A percentile compares a stretch with the other conserved stretches of the same genome.
Evolutionary conservation across 75 land plant genomes (phyloP).

Genomic region (Gnetum montanum): DNA sequence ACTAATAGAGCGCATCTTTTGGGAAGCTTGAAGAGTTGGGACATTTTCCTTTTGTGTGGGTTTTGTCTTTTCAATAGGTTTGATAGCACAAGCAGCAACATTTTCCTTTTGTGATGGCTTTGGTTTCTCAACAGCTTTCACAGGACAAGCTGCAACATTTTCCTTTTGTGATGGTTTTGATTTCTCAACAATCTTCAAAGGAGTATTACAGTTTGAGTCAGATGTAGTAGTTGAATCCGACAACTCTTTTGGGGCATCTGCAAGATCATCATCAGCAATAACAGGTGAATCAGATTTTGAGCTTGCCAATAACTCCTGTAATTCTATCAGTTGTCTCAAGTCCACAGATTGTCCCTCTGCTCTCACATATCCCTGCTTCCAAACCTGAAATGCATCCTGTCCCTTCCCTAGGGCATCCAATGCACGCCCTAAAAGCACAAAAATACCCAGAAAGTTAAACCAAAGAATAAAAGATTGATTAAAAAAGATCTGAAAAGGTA

Average conservation of each 20-base stretch:
- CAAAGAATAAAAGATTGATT: neutral
- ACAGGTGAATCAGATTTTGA: slow-evolving; percentile 16
- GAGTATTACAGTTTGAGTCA: slow-evolving; percentile 10
- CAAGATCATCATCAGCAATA: neutral
- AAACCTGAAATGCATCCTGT: slow-evolving; percentile 60
- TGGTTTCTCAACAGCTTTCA: slow-evolving; percentile 6
- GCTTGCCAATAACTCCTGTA: slow-evolving; percentile 46
- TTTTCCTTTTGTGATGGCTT: neutral
- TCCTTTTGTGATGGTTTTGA: slow-evolving; percentile 1
- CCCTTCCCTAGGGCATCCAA: slow-evolving; percentile 60
- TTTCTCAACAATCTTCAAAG: slow-evolving; percentile 5
- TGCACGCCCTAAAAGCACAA: slow-evolving; percentile 55
- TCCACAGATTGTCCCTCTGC: slow-evolving; percentile 54
- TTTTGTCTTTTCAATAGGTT: slow-evolving; percentile 6
- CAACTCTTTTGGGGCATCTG: slow-evolving; percentile 12
- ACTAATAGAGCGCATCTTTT: slow-evolving; percentile 45
- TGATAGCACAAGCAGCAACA: slow-evolving; percentile 5
- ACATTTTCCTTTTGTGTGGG: neutral
- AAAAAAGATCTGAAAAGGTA: no score
- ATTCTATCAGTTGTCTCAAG: slow-evolving; percentile 61
- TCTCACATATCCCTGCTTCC: slow-evolving; percentile 60
- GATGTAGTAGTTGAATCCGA: neutral
- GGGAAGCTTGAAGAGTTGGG: slow-evolving; percentile 11
- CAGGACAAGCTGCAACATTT: slow-evolving; percentile 1
- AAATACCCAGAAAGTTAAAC: neutral